Evolutionary conservation across 306 rosid genomes (phyloP).

Genomic region (Pyrus betulifolia): DNA sequence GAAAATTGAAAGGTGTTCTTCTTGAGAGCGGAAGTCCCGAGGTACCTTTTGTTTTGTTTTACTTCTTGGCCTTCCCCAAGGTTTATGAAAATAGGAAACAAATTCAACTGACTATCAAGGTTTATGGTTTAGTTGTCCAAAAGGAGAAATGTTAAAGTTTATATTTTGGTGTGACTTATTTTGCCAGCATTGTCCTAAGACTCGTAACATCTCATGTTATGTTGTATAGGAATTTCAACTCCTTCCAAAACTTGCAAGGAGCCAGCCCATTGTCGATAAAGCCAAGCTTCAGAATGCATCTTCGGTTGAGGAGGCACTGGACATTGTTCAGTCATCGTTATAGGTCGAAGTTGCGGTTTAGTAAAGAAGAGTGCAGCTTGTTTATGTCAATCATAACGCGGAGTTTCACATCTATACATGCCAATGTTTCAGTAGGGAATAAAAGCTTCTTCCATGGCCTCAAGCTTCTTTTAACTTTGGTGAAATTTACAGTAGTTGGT

Average conservation of each 20-base stretch:
- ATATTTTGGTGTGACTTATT: neutral
- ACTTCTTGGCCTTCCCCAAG: neutral
- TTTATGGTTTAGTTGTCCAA: neutral
- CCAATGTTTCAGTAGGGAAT: neutral
- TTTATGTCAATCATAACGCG: neutral
- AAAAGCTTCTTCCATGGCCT: neutral
- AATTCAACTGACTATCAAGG: neutral
- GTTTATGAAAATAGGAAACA: neutral
- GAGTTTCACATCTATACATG: neutral
- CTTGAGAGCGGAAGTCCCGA: conserved; percentile 88
- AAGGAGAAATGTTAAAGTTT: neutral
- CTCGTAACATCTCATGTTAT: neutral
- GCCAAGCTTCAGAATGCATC: conserved; percentile 70
- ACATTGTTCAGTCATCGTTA: conserved; percentile 49
- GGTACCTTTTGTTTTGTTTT: conserved; percentile 30
- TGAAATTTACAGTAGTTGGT: neutral
- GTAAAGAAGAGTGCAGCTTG: neutral
- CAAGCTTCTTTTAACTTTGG: neutral
- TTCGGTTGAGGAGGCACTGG: conserved; percentile 80
- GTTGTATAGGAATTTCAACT: conserved; percentile 70
- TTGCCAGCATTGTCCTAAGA: neutral
- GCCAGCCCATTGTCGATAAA: conserved; percentile 66
- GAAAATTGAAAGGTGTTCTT: conserved; percentile 86
- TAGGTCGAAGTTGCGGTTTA: conserved; percentile 32
- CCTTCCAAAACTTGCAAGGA: conserved; percentile 76